Evolutionary conservation across 768 basidiomycete genomes (phyloP).

Genomic region (Macrolepiota albuminosa): DNA sequence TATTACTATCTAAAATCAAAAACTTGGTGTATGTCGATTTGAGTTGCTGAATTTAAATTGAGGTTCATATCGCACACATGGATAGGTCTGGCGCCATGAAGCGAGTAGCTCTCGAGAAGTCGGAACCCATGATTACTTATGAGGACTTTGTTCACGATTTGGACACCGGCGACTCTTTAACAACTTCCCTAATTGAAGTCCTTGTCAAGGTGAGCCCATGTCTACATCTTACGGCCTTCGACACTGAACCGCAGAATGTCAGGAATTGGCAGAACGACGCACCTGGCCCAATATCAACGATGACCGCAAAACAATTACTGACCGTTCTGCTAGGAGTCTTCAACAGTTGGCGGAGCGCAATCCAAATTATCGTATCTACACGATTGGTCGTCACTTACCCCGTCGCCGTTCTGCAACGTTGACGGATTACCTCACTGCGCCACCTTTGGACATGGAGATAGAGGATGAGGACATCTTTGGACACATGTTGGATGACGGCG

Average conservation of each 20-base stretch:
- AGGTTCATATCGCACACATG: constrained; percentile 2
- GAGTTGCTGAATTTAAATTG: not conserved
- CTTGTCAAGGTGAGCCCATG: constrained; percentile 62
- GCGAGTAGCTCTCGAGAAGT: constrained; percentile 60
- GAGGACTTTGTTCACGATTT: constrained; percentile 74
- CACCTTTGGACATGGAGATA: constrained; percentile 52
- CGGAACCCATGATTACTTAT: constrained; percentile 62
- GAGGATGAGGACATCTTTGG: constrained; percentile 66
- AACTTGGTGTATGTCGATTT: constrained; percentile 59
- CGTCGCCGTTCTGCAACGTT: constrained; percentile 38
- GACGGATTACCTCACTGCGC: constrained; percentile 47
- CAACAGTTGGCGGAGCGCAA: constrained; percentile 49
- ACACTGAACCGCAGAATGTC: constrained; percentile 1
- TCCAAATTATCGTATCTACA: constrained; percentile 47
- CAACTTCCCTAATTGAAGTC: constrained; percentile 67
- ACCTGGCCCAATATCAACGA: constrained; percentile 48
- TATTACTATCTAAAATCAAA: constrained; percentile 71
- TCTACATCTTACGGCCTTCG: not conserved
- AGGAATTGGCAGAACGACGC: constrained; percentile 79
- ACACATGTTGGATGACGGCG: constrained; percentile 34
- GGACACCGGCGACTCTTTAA: constrained; percentile 78
- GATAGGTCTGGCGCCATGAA: constrained; percentile 68
- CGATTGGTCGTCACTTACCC: constrained; percentile 26
- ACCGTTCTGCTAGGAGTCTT: constrained; percentile 61
- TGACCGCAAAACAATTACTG: constrained; percentile 63